Conservation (phyloP, 2,329 filamentous ascomycete species). For the Alternaria brassicicola region DNA sequence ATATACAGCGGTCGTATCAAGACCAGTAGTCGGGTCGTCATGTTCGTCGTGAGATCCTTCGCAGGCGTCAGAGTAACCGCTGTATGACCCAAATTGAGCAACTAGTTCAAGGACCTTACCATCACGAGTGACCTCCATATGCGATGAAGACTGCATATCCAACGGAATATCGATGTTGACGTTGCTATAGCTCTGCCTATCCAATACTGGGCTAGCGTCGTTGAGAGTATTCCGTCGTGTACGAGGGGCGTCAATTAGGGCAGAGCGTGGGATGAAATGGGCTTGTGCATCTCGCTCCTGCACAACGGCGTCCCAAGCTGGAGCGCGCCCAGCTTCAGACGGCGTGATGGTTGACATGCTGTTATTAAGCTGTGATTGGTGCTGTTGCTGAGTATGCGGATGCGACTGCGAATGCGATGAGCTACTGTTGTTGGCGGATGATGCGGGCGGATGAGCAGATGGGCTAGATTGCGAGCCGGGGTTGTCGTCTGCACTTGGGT, state of each 20-base stretch:
- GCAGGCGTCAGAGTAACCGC: slow-evolving; percentile 19
- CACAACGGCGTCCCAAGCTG: slow-evolving; percentile 8
- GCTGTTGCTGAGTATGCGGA: slow-evolving; percentile 24
- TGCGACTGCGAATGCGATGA: slow-evolving; percentile 24
- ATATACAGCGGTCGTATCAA: slow-evolving; percentile 10
- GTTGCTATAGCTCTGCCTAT: slow-evolving; percentile 19
- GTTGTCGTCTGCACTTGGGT: slow-evolving; percentile 14
- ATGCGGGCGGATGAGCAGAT: slow-evolving; percentile 15
- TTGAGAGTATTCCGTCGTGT: neutral
- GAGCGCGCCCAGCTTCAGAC: slow-evolving; percentile 15
- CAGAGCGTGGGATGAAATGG: slow-evolving; percentile 29
- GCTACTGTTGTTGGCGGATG: slow-evolving; percentile 17
- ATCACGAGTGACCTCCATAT: slow-evolving; percentile 31
- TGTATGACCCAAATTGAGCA: slow-evolving; percentile 28
- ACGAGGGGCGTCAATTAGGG: slow-evolving; percentile 12
- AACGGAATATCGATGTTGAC: slow-evolving; percentile 34
- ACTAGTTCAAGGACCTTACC: slow-evolving; percentile 37
- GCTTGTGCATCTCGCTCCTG: neutral
- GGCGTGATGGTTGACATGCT: slow-evolving; percentile 36
- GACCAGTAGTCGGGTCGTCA: neutral
- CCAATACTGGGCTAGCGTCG: slow-evolving; percentile 16
- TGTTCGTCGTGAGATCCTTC: slow-evolving; percentile 16
- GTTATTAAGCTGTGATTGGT: slow-evolving; percentile 23
- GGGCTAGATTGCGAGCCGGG: slow-evolving; percentile 2
- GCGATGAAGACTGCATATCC: slow-evolving; percentile 24